Conservation (phyloP, 306 rosid species). For the Castanea sativa region DNA sequence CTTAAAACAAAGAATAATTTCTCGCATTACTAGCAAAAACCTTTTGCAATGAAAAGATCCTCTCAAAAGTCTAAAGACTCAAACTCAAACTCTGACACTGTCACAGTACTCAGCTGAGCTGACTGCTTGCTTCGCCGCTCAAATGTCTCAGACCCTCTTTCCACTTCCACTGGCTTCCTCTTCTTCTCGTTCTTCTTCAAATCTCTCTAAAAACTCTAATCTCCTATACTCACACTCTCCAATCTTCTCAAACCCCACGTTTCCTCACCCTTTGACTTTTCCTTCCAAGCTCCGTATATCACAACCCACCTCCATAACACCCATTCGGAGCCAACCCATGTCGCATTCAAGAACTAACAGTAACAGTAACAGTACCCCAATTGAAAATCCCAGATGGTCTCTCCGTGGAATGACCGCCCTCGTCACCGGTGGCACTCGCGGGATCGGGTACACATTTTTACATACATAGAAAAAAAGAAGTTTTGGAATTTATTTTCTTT, state of each 20-base stretch:
- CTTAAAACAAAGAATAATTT: too few relatives aligned
- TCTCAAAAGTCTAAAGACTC: too few relatives aligned
- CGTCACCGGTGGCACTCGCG: slow-evolving; percentile 79
- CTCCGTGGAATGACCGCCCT: slow-evolving; percentile 65
- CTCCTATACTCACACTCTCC: neutral
- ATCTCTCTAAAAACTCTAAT: neutral
- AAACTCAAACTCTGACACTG: neutral
- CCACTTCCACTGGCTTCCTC: neutral
- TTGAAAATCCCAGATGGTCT: slow-evolving; percentile 43
- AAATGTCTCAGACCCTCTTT: slow-evolving; percentile 16
- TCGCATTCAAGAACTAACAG: slow-evolving; percentile 8
- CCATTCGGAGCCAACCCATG: slow-evolving; percentile 18
- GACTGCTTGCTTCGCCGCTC: neutral
- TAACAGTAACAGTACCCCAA: neutral
- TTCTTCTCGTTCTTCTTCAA: slow-evolving; percentile 1
- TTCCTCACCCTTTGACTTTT: neutral
- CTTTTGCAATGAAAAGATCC: too few relatives aligned
- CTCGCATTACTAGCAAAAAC: too few relatives aligned
- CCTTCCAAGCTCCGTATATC: slow-evolving; percentile 18
- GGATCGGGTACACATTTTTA: slow-evolving; percentile 52
- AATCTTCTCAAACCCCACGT: neutral
- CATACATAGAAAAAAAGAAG: neutral
- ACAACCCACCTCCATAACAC: slow-evolving; percentile 3
- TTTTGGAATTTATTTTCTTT: neutral
- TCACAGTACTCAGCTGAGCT: too few relatives aligned